Conservation (phyloP, 2,329 filamentous ascomycete species). For the Ascochyta lentis region DNA sequence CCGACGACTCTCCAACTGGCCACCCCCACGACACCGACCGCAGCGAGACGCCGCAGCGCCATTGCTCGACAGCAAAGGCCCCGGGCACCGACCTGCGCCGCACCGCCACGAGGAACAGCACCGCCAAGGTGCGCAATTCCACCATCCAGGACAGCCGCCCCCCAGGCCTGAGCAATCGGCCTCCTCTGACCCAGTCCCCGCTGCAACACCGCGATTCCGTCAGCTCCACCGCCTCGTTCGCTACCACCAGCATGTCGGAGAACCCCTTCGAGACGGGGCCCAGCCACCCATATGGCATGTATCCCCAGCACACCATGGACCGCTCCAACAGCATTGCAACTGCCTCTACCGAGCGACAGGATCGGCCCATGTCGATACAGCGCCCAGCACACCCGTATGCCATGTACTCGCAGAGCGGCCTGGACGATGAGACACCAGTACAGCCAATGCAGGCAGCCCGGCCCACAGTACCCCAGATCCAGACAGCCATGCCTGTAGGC, state of each 20-base stretch:
- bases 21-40: slow-evolving; percentile 31
- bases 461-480: slow-evolving; percentile 49
- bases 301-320: slow-evolving; percentile 68
- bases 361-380: slow-evolving; percentile 64
- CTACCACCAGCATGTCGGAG: slow-evolving; percentile 55
- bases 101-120: slow-evolving; percentile 48
- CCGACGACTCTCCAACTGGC: slow-evolving; percentile 22
- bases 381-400: slow-evolving; percentile 84
- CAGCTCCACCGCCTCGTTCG: slow-evolving; percentile 52
- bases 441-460: slow-evolving; percentile 30
- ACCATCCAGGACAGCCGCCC: slow-evolving; percentile 32
- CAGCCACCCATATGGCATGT: slow-evolving; percentile 85
- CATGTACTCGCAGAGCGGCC: slow-evolving; percentile 83
- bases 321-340: slow-evolving; percentile 73
- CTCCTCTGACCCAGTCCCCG: slow-evolving; percentile 33
- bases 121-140: slow-evolving; percentile 40
- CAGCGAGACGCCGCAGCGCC: slow-evolving; percentile 32
- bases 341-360: slow-evolving; percentile 69
- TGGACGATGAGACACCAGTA: slow-evolving; percentile 49
- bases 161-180: slow-evolving; percentile 26
- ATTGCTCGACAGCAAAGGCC: slow-evolving; percentile 30
- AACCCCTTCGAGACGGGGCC: slow-evolving; percentile 76
- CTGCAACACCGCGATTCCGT: slow-evolving; percentile 46
- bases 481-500: slow-evolving; percentile 67
- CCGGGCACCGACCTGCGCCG: slow-evolving; percentile 36